A percentile compares a stretch with the other conserved stretches of the same genome.
Conservation (phyloP, 2,329 filamentous ascomycete species). For the Xylariaceae sp. region DNA sequence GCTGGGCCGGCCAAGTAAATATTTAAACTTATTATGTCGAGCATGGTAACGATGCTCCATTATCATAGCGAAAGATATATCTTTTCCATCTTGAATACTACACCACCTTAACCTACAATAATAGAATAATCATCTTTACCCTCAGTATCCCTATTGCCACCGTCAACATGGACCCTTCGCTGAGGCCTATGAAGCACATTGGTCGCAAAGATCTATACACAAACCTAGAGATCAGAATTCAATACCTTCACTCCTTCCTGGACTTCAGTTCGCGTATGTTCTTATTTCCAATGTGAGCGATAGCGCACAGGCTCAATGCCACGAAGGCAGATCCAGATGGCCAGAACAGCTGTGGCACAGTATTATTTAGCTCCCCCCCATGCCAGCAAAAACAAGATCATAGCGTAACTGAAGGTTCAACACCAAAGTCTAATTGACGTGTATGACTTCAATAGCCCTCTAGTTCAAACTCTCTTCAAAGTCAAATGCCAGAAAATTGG, state of each 20-base stretch:
- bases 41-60: background rate
- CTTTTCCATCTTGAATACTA: background rate
- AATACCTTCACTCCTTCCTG: slow-evolving; percentile 77
- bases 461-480: too few relatives aligned
- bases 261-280: slow-evolving; percentile 73
- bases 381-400: too few relatives aligned
- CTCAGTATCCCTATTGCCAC: background rate
- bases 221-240: slow-evolving; percentile 70
- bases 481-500: too few relatives aligned
- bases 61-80: background rate
- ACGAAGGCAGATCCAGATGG: too few relatives aligned
- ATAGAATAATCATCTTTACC: background rate
- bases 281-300: too few relatives aligned
- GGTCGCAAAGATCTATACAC: slow-evolving; percentile 76
- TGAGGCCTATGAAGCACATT: slow-evolving; percentile 61
- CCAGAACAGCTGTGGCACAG: too few relatives aligned
- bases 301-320: too few relatives aligned
- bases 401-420: too few relatives aligned
- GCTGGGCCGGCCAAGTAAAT: slow-evolving; percentile 1
- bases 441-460: too few relatives aligned
- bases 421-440: too few relatives aligned
- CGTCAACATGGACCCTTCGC: slow-evolving; percentile 31
- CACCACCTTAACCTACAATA: background rate
- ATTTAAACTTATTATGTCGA: slow-evolving; percentile 9
- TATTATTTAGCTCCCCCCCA: too few relatives aligned